Conservation (phyloP, 2,329 filamentous ascomycete species). For the Colletotrichum sp. region DNA sequence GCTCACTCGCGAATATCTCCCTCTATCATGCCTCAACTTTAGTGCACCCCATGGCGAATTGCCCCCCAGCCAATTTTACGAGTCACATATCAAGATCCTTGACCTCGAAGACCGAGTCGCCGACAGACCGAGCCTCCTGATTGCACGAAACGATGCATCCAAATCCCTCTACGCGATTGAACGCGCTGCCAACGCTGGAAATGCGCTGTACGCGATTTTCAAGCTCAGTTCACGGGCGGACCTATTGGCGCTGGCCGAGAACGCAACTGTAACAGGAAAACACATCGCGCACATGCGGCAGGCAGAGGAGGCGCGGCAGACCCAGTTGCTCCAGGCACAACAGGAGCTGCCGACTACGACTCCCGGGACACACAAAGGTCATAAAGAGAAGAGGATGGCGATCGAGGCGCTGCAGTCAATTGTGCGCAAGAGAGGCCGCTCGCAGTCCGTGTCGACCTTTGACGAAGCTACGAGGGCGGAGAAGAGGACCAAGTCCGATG, state of each 20-base stretch:
- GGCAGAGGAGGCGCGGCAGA: conserved; percentile 20
- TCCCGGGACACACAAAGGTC: conserved; percentile 51
- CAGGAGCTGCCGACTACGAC: conserved; percentile 40
- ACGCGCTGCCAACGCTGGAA: conserved; percentile 51
- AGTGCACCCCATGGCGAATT: conserved; percentile 54
- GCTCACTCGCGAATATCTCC: conserved; percentile 63
- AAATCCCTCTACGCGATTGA: conserved; percentile 68
- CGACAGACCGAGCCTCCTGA: conserved; percentile 59
- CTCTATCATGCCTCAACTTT: conserved; percentile 67
- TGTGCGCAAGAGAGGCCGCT: conserved; percentile 56
- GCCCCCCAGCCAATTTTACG: conserved; percentile 60
- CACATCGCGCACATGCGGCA: conserved; percentile 31
- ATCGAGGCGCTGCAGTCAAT: conserved; percentile 67
- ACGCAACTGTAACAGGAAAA: conserved; percentile 53
- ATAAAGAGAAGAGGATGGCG: conserved; percentile 61
- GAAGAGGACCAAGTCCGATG: conserved; percentile 20
- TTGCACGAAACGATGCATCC: conserved; percentile 64
- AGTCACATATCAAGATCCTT: conserved; percentile 66
- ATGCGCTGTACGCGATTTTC: conserved; percentile 70
- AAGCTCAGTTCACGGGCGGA: conserved; percentile 72
- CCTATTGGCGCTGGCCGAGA: conserved; percentile 54
- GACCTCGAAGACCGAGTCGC: conserved; percentile 68
- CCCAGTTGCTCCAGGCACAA: neutral
- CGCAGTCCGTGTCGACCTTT: conserved; percentile 45
- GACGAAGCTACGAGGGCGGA: conserved; percentile 28